Evolutionary conservation across 108 stramenopile species (phyloP), one percentile per base, ranked within the genome.

Genomic region (Skeletonema grethae): DNA sequence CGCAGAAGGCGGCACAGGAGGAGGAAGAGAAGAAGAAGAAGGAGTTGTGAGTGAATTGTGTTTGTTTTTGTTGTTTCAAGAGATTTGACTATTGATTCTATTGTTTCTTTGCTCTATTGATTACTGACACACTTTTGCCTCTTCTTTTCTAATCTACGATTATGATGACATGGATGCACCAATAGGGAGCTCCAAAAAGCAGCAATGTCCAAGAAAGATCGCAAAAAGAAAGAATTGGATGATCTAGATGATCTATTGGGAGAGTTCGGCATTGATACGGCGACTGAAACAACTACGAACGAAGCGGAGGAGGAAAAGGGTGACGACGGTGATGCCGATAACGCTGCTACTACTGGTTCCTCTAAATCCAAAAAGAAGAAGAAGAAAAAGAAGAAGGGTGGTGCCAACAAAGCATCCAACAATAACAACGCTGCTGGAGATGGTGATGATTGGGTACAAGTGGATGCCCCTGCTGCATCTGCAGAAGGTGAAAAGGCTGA

Each of bases 361-460:
- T 53, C 39, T 5, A 55, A 31, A 22, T 30, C 34, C 20, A 55
- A 35, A 53, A 56, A 56, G 38, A 72, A 72, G 50, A 80, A 74
- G 63, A 80, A 74, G 63, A 64, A 66, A 59, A 80, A 80, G 67
- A 80, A 74, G 64, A 80, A 80, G 68, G 55, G 58, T 34, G 63
- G 62, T 16, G 63, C 57, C 62, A 24, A 48, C 4, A 34, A 35
- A 24, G 0, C 70, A n/a, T n/a, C n/a, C n/a, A n/a, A n/a, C 5
- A 7, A 59, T 9, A 38, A 61, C 12, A 59, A 32, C 43, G 38
- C 34, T 38, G 38, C 66, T 22, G 63, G 30, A 10, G 48, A 32
- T 34, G 61, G 53, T 16, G 80, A 80, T n/a, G 73, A 74, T 43
- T 80, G 72, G 68, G 69, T 74, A 7, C 31, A 74, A 24, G 73